phyloP scores from a whole-genome alignment of 2,329 filamentous ascomycete species.

The Xylaria sp. region DNA sequence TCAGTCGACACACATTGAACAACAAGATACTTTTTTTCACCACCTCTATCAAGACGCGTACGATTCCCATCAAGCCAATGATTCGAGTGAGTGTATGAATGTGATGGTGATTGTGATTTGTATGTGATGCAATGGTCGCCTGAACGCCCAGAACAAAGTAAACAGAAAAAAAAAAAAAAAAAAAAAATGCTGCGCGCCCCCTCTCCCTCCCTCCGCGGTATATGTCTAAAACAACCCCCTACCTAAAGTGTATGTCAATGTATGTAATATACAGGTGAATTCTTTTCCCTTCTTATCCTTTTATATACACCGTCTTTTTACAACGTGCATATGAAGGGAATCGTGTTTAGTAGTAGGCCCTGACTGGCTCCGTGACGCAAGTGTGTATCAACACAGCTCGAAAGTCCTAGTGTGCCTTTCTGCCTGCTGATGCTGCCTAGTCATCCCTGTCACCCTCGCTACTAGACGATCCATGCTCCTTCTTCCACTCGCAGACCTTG shows the following conservation, averaged over 20 bases:
- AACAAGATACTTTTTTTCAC: background rate
- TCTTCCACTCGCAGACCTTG: conserved; percentile 54
- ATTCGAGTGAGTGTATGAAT: background rate
- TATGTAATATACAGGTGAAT: conserved; percentile 14
- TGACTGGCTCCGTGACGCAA: too few species aligned
- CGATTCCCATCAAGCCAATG: background rate
- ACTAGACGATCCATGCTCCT: conserved; percentile 40
- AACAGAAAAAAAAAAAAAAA: too few species aligned
- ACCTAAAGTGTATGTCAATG: background rate
- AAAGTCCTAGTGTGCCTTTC: conserved; percentile 15
- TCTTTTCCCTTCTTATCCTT: too few species aligned
- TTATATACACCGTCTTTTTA: conserved; percentile 10
- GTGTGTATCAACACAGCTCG: too few species aligned
- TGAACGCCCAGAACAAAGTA: conserved; percentile 14
- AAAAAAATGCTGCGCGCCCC: conserved; percentile 9
- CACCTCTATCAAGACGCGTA: background rate
- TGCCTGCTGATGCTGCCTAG: conserved; percentile 6
- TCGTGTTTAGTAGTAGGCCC: too few species aligned
- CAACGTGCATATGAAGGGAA: background rate
- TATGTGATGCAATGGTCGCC: conserved; percentile 14
- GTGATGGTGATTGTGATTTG: conserved; percentile 1
- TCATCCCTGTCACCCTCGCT: conserved; percentile 35
- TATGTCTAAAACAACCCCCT: conserved; percentile 9
- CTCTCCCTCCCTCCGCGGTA: conserved; percentile 4
- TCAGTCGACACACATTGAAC: too few species aligned